Conservation (phyloP, 2,329 filamentous ascomycete species). For the Fusarium setosum region DNA sequence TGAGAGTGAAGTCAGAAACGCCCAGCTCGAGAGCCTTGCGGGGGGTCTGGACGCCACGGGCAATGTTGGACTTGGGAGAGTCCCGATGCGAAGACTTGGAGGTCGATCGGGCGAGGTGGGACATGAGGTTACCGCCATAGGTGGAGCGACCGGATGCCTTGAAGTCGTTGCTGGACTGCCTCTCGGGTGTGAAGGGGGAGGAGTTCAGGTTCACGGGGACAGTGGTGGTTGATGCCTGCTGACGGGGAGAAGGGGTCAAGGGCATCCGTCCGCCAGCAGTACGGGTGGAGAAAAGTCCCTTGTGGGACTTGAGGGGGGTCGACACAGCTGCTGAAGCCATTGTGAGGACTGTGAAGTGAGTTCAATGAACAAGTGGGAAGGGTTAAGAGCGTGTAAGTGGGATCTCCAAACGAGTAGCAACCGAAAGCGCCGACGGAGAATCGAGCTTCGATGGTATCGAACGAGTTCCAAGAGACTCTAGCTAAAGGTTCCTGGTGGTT, state of each 20-base stretch:
- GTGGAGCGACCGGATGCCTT: slow-evolving; percentile 75
- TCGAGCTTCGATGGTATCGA: slow-evolving; percentile 56
- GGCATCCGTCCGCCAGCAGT: slow-evolving; percentile 96
- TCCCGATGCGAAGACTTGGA: slow-evolving; percentile 79
- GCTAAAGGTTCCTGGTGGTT: slow-evolving; percentile 67
- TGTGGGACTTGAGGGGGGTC: slow-evolving; percentile 95
- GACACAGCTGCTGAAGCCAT: slow-evolving; percentile 88
- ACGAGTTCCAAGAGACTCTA: slow-evolving; percentile 71
- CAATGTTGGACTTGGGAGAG: slow-evolving; percentile 97
- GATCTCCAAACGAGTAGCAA: slow-evolving; percentile 58
- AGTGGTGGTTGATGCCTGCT: slow-evolving; percentile 65
- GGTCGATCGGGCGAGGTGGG: slow-evolving; percentile 78
- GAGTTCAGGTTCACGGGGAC: slow-evolving; percentile 66
- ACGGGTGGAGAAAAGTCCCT: slow-evolving; percentile 90
- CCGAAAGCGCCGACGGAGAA: slow-evolving; percentile 56
- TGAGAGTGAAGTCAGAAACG: slow-evolving; percentile 91
- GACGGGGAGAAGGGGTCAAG: slow-evolving; percentile 89
- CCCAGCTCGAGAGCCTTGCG: slow-evolving; percentile 87
- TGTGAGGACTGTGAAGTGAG: slow-evolving; percentile 49
- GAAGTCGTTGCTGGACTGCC: slow-evolving; percentile 61
- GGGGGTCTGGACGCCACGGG: slow-evolving; percentile 77
- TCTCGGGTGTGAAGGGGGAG: slow-evolving; percentile 83
- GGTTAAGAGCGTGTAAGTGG: slow-evolving; percentile 35
- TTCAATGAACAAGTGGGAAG: slow-evolving; percentile 15
- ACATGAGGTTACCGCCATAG: slow-evolving; percentile 82